Evolutionary conservation across 1,284 basidiomycete species (phyloP), one percentile per base, ranked within the genome.

Genomic region (Ustilago hordei): DNA sequence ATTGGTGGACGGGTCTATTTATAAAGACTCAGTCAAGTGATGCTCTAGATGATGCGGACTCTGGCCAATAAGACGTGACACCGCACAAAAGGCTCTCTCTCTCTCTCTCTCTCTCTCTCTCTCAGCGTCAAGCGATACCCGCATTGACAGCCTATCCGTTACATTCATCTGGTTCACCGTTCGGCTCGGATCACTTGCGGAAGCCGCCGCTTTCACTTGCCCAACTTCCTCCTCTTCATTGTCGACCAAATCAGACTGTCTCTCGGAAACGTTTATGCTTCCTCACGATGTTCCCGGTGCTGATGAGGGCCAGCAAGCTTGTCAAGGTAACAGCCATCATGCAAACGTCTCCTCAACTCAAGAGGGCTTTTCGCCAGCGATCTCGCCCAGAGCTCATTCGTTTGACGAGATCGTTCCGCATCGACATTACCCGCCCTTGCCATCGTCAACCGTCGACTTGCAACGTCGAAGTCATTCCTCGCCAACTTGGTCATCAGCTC

Each of bases 401-500:
- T 53, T 58, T 50, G 55, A 64, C 34, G 35, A 48, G 1, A 28
- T 48, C 34, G 31, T 50, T 23, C 41, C 53, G 8, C 43, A 63
- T 39, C 53, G 61, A 39, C n/a, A n/a, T 23, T 43, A 45, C 15
- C 61, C 28, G n/a, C 62, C 55, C 11, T 12, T 41, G 9, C 39
- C 39, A 3, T 17, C 56, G 32, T n/a, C 63, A 12, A 13, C 34
- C 4, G 35, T 28, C 23, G 62, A 52, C 9, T 11, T 64, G 0
- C 48, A 34, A 36, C 55, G 55, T 35, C 45, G 47, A 19, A 43
- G 55, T 28, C 35, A 53, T 13, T 52, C 55, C 32, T 58, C 50
- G 11, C 55, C 54, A 7, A 52, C 65, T 1, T 55, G 36, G 2
- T 50, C 57, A 12, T 55, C 56, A 6, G 17, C 41, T 38, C 34